Percentiles rank a stretch among this genome's conserved stretches.
phyloP scores from a whole-genome alignment of 2,329 filamentous ascomycete genomes.

The Colletotrichum salicis region DNA sequence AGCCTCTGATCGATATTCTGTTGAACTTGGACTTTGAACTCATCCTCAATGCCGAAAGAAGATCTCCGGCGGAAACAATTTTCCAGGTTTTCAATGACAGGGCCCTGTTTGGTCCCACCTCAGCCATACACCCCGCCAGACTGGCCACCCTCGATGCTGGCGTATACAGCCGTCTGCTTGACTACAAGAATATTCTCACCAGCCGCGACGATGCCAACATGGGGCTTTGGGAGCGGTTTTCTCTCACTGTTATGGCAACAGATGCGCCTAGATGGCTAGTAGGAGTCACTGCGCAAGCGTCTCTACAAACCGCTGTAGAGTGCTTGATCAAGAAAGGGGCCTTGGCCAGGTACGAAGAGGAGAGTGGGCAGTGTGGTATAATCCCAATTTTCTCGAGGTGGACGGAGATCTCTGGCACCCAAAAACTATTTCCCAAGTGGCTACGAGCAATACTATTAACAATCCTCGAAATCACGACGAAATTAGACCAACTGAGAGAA shows the following conservation, averaged over 20 bases:
- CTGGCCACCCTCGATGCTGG: not conserved
- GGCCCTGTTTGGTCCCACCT: not conserved
- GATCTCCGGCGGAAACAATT: constrained; percentile 44
- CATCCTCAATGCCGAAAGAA: constrained; percentile 33
- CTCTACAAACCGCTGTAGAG: not conserved
- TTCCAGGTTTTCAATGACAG: constrained; percentile 40
- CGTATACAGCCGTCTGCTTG: constrained; percentile 2
- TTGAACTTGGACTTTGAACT: constrained; percentile 37
- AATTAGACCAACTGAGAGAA: not conserved
- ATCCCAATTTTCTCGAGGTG: not conserved
- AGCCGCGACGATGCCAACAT: not conserved
- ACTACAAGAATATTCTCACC: not conserved
- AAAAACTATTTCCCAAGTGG: not conserved
- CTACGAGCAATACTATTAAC: not conserved
- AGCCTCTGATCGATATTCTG: constrained; percentile 40
- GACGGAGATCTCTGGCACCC: not conserved
- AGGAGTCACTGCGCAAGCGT: not conserved
- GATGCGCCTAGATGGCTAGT: constrained; percentile 6
- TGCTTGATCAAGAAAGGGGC: constrained; percentile 1
- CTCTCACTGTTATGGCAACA: not conserved
- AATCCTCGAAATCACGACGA: not conserved
- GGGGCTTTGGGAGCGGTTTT: constrained; percentile 30
- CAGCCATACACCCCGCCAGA: not conserved
- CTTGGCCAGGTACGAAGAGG: constrained; percentile 12
- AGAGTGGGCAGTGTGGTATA: not conserved